Conservation (phyloP, 176 grass and related monocot species). For the Oryza meyeriana region DNA sequence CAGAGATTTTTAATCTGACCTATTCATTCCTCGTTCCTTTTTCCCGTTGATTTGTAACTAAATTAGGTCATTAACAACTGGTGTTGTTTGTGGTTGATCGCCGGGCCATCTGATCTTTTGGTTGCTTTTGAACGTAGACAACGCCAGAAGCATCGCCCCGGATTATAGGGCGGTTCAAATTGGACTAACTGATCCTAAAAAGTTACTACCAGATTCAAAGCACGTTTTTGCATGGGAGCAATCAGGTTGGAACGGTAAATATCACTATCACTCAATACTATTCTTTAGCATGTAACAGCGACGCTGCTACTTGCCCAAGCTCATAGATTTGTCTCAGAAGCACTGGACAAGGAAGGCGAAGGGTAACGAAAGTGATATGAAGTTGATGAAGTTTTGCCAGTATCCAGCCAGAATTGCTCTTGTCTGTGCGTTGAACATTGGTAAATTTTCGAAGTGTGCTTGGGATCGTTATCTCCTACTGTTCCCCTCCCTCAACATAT, state of each 20-base stretch:
- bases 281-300: not conserved
- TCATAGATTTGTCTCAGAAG: not conserved
- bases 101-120: not conserved
- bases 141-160: not conserved
- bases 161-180: not conserved
- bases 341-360: not conserved
- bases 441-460: not conserved
- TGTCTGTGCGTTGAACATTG: not conserved
- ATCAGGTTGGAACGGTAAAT: not conserved
- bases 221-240: not conserved
- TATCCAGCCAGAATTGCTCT: not conserved
- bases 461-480: not conserved
- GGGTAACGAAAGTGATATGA: not conserved
- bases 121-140: not conserved
- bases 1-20: not conserved
- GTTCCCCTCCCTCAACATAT: not conserved
- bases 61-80: not conserved
- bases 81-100: not conserved
- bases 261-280: not conserved
- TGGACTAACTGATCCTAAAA: not conserved
- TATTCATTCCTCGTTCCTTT: not conserved
- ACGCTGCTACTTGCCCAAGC: not conserved
- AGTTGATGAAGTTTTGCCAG: not conserved
- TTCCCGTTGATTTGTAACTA: not conserved
- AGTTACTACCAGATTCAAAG: not conserved